Conservation (phyloP, 768 basidiomycete genomes). For the Suillus cothurnatus region DNA sequence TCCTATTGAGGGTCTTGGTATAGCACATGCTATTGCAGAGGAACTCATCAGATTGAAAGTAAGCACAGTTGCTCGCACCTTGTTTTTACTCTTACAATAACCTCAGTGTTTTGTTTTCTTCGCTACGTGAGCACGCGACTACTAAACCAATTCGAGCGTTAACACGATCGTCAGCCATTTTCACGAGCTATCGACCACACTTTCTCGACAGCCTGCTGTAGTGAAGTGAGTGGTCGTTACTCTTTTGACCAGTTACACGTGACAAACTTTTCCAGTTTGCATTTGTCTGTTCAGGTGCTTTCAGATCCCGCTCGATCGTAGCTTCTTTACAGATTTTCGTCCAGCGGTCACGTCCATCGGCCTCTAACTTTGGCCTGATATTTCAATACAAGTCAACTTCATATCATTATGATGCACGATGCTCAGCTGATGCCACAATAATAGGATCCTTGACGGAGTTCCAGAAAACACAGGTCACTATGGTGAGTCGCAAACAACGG, state of each 20-base stretch:
- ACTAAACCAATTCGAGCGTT: slow-evolving; percentile 1
- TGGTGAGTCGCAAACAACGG: slow-evolving; percentile 44
- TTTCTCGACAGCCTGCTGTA: slow-evolving; percentile 77
- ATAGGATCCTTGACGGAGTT: slow-evolving; percentile 74
- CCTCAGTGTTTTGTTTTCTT: slow-evolving; percentile 85
- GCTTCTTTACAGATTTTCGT: neutral
- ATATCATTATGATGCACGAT: neutral
- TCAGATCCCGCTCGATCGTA: neutral
- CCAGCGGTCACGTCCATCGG: slow-evolving; percentile 57
- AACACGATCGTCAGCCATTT: slow-evolving; percentile 59
- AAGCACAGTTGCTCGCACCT: slow-evolving; percentile 16
- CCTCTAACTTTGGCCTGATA: slow-evolving; percentile 62
- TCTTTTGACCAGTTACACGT: neutral
- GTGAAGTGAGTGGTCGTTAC: slow-evolving; percentile 58
- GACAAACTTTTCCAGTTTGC: slow-evolving; percentile 52
- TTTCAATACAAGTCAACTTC: slow-evolving; percentile 74
- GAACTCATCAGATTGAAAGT: slow-evolving; percentile 75
- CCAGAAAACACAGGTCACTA: slow-evolving; percentile 69
- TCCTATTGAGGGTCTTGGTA: slow-evolving; percentile 77
- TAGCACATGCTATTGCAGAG: slow-evolving; percentile 83
- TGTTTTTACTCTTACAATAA: slow-evolving; percentile 7
- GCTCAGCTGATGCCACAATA: slow-evolving; percentile 8
- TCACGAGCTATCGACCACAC: slow-evolving; percentile 72
- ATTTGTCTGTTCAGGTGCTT: slow-evolving; percentile 76
- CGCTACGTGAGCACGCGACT: slow-evolving; percentile 61